A percentile compares a stretch with the other conserved stretches of the same genome.
These are phyloP conservation scores for Sporothrix phasma DNA, from an alignment of 2,329 filamentous ascomycete species.

Conservation along the genomic window DNA sequence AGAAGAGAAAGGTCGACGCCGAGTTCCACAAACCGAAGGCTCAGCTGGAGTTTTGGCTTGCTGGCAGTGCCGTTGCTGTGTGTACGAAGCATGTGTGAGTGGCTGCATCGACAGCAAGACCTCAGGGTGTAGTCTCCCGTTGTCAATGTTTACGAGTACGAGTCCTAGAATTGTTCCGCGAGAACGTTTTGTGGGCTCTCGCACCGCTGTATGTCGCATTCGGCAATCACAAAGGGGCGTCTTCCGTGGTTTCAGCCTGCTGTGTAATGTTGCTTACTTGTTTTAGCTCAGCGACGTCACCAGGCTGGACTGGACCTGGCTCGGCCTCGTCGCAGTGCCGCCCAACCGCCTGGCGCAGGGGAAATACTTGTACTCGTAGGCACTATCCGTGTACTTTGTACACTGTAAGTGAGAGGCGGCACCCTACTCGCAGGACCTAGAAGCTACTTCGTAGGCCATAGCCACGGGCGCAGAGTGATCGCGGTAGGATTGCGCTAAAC, in stretches of 20 bases:
- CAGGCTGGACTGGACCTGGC: background rate
- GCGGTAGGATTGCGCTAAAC: background rate
- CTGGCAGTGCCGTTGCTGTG: background rate
- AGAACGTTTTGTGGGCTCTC: background rate
- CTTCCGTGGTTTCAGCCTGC: slow-evolving; percentile 5
- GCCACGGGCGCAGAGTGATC: background rate
- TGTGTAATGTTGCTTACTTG: slow-evolving; percentile 2
- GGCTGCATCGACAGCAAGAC: too few species aligned
- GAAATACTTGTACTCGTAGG: too few species aligned
- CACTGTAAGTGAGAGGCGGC: too few species aligned
- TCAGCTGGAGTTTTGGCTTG: background rate
- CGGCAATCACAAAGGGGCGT: background rate
- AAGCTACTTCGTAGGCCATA: too few species aligned
- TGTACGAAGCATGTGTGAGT: too few species aligned
- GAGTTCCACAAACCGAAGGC: background rate
- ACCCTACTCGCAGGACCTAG: too few species aligned
- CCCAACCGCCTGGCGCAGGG: background rate
- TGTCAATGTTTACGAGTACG: too few species aligned
- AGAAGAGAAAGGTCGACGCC: background rate
- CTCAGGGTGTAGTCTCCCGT: too few species aligned
- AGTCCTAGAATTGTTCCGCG: background rate
- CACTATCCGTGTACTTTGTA: too few species aligned
- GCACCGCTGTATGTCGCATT: background rate
- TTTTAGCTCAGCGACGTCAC: slow-evolving; percentile 5
- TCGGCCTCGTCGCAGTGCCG: background rate